Conservation (phyloP, 1,284 basidiomycete genomes). For the Cryptococcus sp. region DNA sequence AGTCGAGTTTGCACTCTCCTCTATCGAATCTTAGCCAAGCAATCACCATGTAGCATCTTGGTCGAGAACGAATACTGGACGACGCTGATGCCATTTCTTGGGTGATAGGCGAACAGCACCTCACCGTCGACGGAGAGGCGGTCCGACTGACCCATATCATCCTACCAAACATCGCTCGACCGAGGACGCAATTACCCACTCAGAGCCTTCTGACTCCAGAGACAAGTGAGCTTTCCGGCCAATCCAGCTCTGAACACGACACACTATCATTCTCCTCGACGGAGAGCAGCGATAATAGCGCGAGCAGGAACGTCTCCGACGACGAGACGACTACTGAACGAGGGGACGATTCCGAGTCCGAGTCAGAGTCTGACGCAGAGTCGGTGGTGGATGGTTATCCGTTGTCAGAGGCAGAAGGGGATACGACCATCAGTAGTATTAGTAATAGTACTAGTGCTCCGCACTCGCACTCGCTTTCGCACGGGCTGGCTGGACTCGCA, state of each 20-base stretch:
- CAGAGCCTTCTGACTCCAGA: conserved; percentile 46
- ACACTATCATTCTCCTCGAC: too few species aligned
- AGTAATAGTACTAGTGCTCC: not conserved
- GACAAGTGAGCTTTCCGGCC: conserved; percentile 39
- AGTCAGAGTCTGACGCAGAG: conserved; percentile 17
- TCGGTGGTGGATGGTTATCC: conserved; percentile 27
- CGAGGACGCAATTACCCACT: conserved; percentile 6
- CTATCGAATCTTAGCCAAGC: not conserved
- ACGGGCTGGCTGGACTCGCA: not conserved
- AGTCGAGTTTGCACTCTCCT: conserved; percentile 13
- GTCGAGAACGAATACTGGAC: not conserved
- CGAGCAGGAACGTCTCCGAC: conserved; percentile 14
- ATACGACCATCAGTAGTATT: conserved; percentile 6
- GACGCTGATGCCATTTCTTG: conserved; percentile 2
- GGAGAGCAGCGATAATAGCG: too few species aligned
- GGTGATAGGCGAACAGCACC: conserved; percentile 32
- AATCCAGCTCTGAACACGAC: conserved; percentile 25
- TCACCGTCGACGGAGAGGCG: conserved; percentile 15
- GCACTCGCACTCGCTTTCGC: too few species aligned
- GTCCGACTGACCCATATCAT: conserved; percentile 51
- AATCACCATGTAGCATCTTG: too few species aligned
- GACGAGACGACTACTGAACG: conserved; percentile 29
- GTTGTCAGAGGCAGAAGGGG: conserved; percentile 10
- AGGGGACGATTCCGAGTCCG: conserved; percentile 25
- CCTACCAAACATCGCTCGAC: conserved; percentile 37